Evolutionary conservation across 306 rosid species (phyloP).

Genomic region (Quercus engelmannii): DNA sequence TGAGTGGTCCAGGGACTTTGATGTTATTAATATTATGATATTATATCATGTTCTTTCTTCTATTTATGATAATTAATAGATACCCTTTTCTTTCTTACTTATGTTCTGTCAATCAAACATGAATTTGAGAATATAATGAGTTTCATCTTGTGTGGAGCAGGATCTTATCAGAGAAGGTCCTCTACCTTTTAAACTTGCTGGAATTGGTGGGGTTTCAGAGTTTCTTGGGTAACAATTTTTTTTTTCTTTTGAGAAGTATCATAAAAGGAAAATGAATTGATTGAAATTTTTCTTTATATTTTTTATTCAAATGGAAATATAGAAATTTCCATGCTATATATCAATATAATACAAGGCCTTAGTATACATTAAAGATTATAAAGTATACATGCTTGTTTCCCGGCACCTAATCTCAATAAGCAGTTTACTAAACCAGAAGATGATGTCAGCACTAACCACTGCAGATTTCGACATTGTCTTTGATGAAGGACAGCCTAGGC

Average conservation of each 20-base stretch:
- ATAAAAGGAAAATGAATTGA: neutral
- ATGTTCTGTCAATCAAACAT: slow-evolving; percentile 14
- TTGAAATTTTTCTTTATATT: slow-evolving; percentile 1
- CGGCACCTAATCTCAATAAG: neutral
- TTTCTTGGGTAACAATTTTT: slow-evolving; percentile 69
- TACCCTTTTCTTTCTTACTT: neutral
- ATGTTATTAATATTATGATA: slow-evolving; percentile 4
- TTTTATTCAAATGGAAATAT: neutral
- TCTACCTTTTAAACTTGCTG: slow-evolving; percentile 79
- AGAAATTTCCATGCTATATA: neutral
- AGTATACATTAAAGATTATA: neutral
- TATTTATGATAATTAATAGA: neutral
- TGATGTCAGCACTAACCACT: slow-evolving; percentile 1
- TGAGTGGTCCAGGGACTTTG: neutral
- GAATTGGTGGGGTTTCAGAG: slow-evolving; percentile 89
- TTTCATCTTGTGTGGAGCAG: slow-evolving; percentile 46
- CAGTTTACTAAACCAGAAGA: slow-evolving; percentile 13
- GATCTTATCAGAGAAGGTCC: slow-evolving; percentile 90
- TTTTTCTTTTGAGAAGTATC: slow-evolving; percentile 10
- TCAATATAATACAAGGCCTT: too few relatives aligned
- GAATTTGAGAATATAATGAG: slow-evolving; percentile 10
- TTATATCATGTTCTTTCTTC: neutral
- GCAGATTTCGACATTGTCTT: neutral
- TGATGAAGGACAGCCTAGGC: too few relatives aligned
- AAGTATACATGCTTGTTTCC: neutral